Base-by-base conservation (phyloP, 164 flowering plant species). In the Chimonanthus praecox region DNA sequence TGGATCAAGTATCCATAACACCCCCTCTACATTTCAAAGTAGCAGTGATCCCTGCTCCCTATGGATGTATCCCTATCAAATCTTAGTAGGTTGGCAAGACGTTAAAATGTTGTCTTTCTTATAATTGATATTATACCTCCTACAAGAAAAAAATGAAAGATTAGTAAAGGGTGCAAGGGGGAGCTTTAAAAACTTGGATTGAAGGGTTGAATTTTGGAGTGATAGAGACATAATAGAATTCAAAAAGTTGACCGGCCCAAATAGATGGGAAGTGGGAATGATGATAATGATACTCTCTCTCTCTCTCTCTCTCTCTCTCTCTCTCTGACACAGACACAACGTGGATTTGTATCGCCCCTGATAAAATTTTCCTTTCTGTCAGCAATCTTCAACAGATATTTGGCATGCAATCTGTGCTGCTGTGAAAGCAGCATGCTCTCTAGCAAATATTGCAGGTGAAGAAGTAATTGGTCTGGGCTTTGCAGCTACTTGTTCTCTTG, bases 311-410 rank as follows among this genome's bases (percentile, higher is more conserved):
- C 33, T 33, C 33, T 33, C 33, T 33, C 33, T 33, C 21, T 20
- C 33, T 33, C 33, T 33, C 1, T 33, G 2, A 33, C 33, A 33
- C 33, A 1, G 33, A 33, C 33, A 33, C 33, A 33, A 33, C 33
- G 33, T 33, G 33, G 33, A 33, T 33, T 33, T 33, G 33, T 1
- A 33, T 33, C 33, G 33, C 33, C 33, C 33, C 33, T 33, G 33
- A 33, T 33, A 33, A 33, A 33, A 33, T 33, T 33, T 33, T 33
- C 33, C 69, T 78, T 54, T 46, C 47, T 70, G 73, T 48, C 88
- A 95, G 99, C 98, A 95, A 93, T 95, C 99, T 62, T 93, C 99
- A 15, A 95, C 99, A n/a, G 99, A 95, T 84, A 93, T 95, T 64
- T 95, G 99, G 98, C 97, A 80, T 88, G 94, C 99, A 43, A 79